Conservation (phyloP, 1,139 yeast genomes). For the Hanseniaspora gamundiae region DNA sequence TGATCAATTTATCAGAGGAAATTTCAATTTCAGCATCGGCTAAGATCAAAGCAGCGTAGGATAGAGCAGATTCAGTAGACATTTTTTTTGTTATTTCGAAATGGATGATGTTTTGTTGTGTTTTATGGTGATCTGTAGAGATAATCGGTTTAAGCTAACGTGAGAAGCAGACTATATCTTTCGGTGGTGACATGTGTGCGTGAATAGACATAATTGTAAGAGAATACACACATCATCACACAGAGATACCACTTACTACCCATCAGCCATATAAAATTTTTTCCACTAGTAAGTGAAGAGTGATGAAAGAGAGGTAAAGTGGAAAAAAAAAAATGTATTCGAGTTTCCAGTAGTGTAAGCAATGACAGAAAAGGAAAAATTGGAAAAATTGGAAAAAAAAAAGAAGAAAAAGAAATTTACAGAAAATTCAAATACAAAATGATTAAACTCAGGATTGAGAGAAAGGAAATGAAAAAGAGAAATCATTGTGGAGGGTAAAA, state of each 20-base stretch:
- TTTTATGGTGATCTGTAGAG: constrained; percentile 24
- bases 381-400: not conserved
- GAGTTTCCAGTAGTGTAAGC: not conserved
- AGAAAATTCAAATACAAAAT: not conserved
- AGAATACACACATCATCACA: not conserved
- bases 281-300: too few relatives aligned
- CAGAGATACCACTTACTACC: too few relatives aligned
- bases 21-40: constrained; percentile 76
- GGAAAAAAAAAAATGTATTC: constrained; percentile 1
- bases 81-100: too few relatives aligned
- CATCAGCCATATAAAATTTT: not conserved
- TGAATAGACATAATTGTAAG: not conserved
- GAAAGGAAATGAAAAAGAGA: too few relatives aligned
- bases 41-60: constrained; percentile 81
- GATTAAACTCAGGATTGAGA: not conserved
- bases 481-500: too few relatives aligned
- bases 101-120: constrained; percentile 11
- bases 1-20: constrained; percentile 61
- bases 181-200: constrained; percentile 9
- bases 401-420: not conserved
- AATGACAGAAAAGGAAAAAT: not conserved
- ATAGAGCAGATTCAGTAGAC: constrained; percentile 76
- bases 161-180: constrained; percentile 57
- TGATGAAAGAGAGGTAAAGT: not conserved
- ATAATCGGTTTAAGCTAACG: constrained; percentile 43